Evolutionary conservation across 192 early-diverging fungal species (phyloP), one percentile per base, ranked within the genome.

Genomic region (Umbelopsis sp.): DNA sequence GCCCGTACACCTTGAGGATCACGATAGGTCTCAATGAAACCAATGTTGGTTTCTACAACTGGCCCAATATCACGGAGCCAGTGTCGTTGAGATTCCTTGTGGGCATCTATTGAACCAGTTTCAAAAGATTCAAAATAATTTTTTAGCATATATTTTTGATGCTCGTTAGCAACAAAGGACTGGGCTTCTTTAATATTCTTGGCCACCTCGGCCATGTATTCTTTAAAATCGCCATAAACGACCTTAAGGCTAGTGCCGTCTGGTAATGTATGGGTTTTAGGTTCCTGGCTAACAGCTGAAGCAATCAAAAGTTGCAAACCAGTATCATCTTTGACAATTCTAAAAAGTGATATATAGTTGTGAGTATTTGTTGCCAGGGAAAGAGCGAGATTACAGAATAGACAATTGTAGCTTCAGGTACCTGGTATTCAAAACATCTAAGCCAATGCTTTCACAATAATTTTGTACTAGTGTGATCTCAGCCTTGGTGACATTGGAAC

Each of bases 51-150:
- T 58, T 89, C 85, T 18, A 89, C 87, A n/a, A 52, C 68, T 16
- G 87, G 87, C 3, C 83, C 83, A 25, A 87, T 46, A 68, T 89
- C 87, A 64, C 77, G 80, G 44, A 89, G 79, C 87, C 87, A 89
- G 49, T 71, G 66, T 37, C 73, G 41, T 69, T 89, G 87, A 15
- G 78, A 81, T 22, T 89, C 85, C 53, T 80, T 84, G 71, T 89
- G 87, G 0, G 48, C 83, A 37, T 89, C 83, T 61, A 89, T 87
- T 20, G 86, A 87, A 12, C 87, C 87, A 7, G 81, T 82, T 41
- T 71, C 46, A 69, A 89, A 89, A 3, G 76, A 84, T 18, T 75
- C 64, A 10, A 73, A 75, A 66, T 89, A 89, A 9, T 46, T 23
- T 61, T 79, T 74, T 48, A 89, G 25, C 87, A 89, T 89, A 20